These are phyloP conservation scores for Rhodotorula sp. DNA, from an alignment of 1,284 basidiomycete species.

Conservation along the genomic window DNA sequence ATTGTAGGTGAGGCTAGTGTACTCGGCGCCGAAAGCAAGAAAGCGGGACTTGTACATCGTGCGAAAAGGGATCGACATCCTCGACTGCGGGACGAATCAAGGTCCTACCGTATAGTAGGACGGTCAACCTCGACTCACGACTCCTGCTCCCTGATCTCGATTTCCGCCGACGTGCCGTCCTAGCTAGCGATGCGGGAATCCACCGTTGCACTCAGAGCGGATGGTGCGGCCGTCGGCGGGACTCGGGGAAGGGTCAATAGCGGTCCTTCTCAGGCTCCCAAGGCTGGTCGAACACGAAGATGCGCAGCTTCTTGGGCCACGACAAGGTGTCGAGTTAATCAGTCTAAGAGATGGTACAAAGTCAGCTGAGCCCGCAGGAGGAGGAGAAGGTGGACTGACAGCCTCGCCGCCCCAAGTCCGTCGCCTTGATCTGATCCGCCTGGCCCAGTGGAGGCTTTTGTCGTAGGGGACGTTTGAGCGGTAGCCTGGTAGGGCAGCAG, in stretches of 20 bases:
- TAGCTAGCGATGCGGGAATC: constrained; percentile 1
- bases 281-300: constrained; percentile 8
- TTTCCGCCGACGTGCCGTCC: not conserved
- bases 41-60: not conserved
- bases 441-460: too few species aligned
- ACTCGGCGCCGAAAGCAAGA: not conserved
- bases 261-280: constrained; percentile 1
- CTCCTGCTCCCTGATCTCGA: not conserved
- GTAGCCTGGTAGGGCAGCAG: too few species aligned
- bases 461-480: too few species aligned
- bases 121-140: not conserved
- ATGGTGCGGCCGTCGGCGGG: constrained; percentile 10
- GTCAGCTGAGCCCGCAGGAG: too few species aligned
- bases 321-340: not conserved
- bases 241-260: not conserved
- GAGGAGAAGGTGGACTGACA: too few species aligned
- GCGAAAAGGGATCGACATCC: constrained; percentile 2
- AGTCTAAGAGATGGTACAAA: not conserved
- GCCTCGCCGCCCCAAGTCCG: not conserved
- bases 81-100: not conserved
- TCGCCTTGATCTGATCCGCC: too few species aligned
- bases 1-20: not conserved
- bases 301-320: not conserved
- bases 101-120: too few species aligned
- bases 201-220: constrained; percentile 1